Base-by-base conservation (phyloP, 1,284 basidiomycete genomes). In the Ceratobasidium sp. region DNA sequence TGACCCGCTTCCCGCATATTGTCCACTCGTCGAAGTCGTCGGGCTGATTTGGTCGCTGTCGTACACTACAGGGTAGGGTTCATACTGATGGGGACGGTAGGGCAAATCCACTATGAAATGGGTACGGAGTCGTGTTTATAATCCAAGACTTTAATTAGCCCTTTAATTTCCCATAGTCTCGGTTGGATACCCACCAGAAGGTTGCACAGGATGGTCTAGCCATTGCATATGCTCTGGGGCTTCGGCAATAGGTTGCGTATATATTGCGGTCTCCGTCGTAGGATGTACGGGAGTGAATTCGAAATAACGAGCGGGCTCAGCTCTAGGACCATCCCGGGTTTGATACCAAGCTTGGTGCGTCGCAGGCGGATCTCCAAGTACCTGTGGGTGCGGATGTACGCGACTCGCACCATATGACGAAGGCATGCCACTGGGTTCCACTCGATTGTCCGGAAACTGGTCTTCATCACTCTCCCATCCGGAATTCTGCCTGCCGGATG, bases 111-210 rank as follows among this genome's bases (percentile, higher is more conserved):
- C 54, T 54, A 47, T 57, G 36, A 33, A 51, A 50, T 22, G 24
- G 27, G 15, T 47, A 41, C 36, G 36, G 54, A 72, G 67, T 41
- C 19, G 29, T 31, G 63, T 48, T 73, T 63, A 73, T 62, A 60
- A 62, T 41, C 17, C 48, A 44, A 33, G 19, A 62, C 48, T 53
- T 73, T 50, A 62, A 73, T 29, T n/a, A 31, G 41, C 8, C 4
- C 14, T 8, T 73, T 73, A 72, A 72, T 72, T 72, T 72, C 67
- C 67, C 54, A 72, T 56, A 59, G 24, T 45, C 57, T 63, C 62
- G 71, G 51, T 50, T n/a, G 62, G 59, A 33, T 60, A 47, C 29
- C 29, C 54, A 27, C 56, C 56, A 33, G 31, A 22, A 50, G 29
- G 44, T n/a, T 44, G 56, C 27, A 22, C 44, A 22, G 56, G n/a